phyloP scores from a whole-genome alignment of 305 asterid genomes.

The Andrographis paniculata region DNA sequence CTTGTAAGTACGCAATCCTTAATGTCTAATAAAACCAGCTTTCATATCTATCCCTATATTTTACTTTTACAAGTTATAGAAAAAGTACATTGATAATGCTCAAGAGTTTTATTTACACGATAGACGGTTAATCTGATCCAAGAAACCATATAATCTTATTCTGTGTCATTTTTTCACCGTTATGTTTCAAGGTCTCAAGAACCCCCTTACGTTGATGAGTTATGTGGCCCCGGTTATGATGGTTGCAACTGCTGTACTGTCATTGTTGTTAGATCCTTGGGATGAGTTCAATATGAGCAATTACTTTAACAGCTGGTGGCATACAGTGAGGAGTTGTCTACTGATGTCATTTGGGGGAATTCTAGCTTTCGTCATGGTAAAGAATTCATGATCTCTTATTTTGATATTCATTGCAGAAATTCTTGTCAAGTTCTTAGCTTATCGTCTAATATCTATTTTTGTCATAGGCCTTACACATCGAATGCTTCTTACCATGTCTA shows the following conservation, averaged over 20 bases:
- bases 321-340: constrained; percentile 66
- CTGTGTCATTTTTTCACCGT: constrained; percentile 4
- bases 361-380: constrained; percentile 96
- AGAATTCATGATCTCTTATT: not conserved
- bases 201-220: constrained; percentile 96
- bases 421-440: not conserved
- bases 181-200: constrained; percentile 84
- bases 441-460: not conserved
- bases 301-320: constrained; percentile 87
- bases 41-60: no score
- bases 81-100: no score
- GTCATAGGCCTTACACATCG: no score
- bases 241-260: constrained; percentile 72
- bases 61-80: no score
- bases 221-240: constrained; percentile 95
- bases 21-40: no score
- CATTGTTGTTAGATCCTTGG: constrained; percentile 91
- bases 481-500: no score
- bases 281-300: constrained; percentile 48
- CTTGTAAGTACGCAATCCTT: no score
- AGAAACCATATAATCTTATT: no score
- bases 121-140: no score
- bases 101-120: no score
- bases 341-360: constrained; percentile 97
- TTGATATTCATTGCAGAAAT: not conserved